phyloP scores from a whole-genome alignment of 768 basidiomycete species.

The Rhodotorula graminis region DNA sequence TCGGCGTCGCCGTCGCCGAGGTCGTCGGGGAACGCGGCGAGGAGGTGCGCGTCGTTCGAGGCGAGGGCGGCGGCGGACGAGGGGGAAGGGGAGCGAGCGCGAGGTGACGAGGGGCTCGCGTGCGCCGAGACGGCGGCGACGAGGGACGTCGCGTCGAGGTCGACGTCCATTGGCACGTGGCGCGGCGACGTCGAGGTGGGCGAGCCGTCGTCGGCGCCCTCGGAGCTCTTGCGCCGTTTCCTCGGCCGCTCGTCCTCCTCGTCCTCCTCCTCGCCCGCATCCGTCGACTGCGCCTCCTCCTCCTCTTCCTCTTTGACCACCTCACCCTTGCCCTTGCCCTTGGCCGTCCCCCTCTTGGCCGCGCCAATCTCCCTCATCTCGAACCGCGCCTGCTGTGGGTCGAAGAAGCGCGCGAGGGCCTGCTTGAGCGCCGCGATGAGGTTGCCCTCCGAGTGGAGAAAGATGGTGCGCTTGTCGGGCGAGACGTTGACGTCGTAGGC shows the following conservation, averaged over 20 bases:
- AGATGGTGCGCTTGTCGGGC: conserved; percentile 93
- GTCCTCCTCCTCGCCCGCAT: neutral
- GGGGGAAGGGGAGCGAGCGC: no score
- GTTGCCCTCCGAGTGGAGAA: conserved; percentile 78
- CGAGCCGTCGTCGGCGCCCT: neutral
- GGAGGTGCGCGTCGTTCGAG: neutral
- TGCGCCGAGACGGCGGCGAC: neutral
- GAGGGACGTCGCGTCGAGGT: conserved; percentile 38
- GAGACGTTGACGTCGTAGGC: conserved; percentile 88
- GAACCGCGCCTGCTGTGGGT: conserved; percentile 67
- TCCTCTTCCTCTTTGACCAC: neutral
- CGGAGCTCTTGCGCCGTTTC: conserved; percentile 34
- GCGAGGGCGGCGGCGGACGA: no score
- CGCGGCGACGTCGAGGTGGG: neutral
- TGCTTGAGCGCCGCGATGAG: conserved; percentile 76
- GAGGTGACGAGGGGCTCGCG: neutral
- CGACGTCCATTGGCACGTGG: neutral
- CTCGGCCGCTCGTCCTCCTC: conserved; percentile 31
- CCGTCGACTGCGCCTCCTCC: neutral
- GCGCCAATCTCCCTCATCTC: conserved; percentile 50
- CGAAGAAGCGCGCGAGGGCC: conserved; percentile 12
- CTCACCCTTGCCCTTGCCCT: neutral
- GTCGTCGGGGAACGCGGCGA: neutral
- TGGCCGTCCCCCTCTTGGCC: neutral
- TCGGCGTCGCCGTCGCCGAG: neutral